A percentile compares a stretch with the other conserved stretches of the same genome.
phyloP scores from a whole-genome alignment of 2,329 filamentous ascomycete species.

The Alternaria ventricosa region DNA sequence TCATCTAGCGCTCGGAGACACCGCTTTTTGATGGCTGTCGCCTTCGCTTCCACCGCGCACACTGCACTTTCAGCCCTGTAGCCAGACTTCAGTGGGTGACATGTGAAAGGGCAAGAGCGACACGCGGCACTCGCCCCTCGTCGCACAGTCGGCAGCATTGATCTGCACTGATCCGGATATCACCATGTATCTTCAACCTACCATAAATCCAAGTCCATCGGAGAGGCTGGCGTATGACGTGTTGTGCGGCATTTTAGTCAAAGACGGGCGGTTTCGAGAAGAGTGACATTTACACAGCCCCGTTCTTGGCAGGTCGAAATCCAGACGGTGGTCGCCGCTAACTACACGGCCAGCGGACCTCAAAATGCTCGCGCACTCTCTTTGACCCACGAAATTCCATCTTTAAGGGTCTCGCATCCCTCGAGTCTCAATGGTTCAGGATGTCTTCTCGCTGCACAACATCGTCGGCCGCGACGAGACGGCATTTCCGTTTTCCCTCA shows the following conservation, averaged over 20 bases:
- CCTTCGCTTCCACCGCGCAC: background rate
- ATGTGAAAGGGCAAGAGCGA: background rate
- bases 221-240: conserved; percentile 10
- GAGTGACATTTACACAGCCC: conserved; percentile 22
- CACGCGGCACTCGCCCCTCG: conserved; percentile 3
- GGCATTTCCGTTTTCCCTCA: conserved; percentile 27
- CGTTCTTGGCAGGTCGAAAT: conserved; percentile 17
- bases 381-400: background rate
- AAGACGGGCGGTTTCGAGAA: background rate
- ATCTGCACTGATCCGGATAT: background rate
- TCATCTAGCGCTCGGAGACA: background rate
- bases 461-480: conserved; percentile 17
- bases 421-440: conserved; percentile 25
- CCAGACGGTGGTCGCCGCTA: conserved; percentile 18
- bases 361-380: conserved; percentile 20
- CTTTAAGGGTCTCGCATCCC: background rate
- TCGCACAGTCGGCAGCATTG: background rate
- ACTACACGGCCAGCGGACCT: conserved; percentile 11
- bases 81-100: background rate
- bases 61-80: background rate
- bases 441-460: conserved; percentile 30
- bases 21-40: background rate
- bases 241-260: conserved; percentile 17
- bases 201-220: background rate
- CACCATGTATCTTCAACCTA: background rate